Conservation (phyloP, 106 monocot species). For the Posidonia australis region DNA sequence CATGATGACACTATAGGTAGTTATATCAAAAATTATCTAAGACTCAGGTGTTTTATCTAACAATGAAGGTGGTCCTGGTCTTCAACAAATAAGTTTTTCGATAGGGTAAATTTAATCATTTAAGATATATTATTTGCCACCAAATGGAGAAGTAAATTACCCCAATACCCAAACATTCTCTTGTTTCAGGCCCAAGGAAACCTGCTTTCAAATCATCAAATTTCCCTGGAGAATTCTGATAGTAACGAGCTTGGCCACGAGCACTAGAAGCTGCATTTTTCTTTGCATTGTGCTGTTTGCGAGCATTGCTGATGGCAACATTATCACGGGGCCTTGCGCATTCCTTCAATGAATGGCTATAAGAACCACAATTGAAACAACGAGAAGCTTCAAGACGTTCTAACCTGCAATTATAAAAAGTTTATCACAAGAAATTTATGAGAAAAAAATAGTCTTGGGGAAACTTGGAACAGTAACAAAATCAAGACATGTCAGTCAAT, state of each 20-base stretch:
- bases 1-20: no score
- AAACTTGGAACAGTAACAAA: no score
- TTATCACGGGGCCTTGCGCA: constrained; percentile 78
- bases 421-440: no score
- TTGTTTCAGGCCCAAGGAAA: constrained; percentile 73
- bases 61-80: no score
- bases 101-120: no score
- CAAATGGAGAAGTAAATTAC: constrained; percentile 22
- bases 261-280: constrained; percentile 28
- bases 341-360: constrained; percentile 82
- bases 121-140: not conserved
- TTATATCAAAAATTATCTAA: no score
- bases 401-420: constrained; percentile 5
- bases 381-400: constrained; percentile 52
- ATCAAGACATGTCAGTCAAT: no score
- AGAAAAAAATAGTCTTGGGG: no score
- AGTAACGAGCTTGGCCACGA: constrained; percentile 56
- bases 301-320: constrained; percentile 65
- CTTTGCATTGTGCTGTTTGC: constrained; percentile 58
- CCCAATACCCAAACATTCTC: constrained; percentile 81
- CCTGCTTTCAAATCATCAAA: constrained; percentile 77
- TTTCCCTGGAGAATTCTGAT: constrained; percentile 57
- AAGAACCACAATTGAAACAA: constrained; percentile 93
- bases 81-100: no score
- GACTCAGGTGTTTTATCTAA: no score